These are phyloP conservation scores for Metrosideros polymorpha DNA, from an alignment of 441 rosid species.

Conservation along the genomic window DNA sequence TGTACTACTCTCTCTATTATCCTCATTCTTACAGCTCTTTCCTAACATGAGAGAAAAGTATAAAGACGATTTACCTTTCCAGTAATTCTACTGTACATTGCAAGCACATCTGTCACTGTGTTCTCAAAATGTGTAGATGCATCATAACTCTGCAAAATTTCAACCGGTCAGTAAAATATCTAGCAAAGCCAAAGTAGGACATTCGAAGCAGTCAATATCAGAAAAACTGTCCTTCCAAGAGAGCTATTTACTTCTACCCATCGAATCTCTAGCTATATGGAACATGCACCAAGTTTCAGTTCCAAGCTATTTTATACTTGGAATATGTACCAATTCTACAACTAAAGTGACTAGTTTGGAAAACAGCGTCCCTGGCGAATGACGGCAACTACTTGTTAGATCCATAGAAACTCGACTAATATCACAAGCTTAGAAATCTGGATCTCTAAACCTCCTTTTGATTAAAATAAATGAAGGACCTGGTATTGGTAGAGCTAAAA, in stretches of 20 bases:
- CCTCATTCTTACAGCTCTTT: not conserved
- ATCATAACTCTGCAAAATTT: slow-evolving; percentile 42
- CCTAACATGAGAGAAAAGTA: not conserved
- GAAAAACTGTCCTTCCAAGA: not conserved
- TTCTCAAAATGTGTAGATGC: slow-evolving; percentile 65
- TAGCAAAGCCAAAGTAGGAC: not conserved
- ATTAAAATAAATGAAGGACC: not conserved
- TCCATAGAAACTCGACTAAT: not conserved
- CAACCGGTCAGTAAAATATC: not conserved
- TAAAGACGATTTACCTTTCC: slow-evolving; percentile 40
- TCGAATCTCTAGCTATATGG: not conserved
- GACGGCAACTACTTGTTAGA: not conserved
- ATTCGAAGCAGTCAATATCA: not conserved
- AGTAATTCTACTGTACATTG: slow-evolving; percentile 55
- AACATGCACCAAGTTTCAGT: not conserved
- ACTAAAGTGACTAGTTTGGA: not conserved
- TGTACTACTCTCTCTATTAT: not conserved
- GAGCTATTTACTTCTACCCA: not conserved
- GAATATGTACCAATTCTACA: not conserved
- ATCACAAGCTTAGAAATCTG: not conserved
- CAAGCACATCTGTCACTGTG: slow-evolving; percentile 47
- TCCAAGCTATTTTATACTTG: not conserved
- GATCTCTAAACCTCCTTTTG: not conserved
- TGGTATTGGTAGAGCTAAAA: not conserved
- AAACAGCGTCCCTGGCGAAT: not conserved